Percentiles rank a stretch among this genome's conserved stretches.
These are phyloP conservation scores for Articulospora tetracladia DNA, from an alignment of 495 filamentous ascomycete genomes.

Conservation along the genomic window DNA sequence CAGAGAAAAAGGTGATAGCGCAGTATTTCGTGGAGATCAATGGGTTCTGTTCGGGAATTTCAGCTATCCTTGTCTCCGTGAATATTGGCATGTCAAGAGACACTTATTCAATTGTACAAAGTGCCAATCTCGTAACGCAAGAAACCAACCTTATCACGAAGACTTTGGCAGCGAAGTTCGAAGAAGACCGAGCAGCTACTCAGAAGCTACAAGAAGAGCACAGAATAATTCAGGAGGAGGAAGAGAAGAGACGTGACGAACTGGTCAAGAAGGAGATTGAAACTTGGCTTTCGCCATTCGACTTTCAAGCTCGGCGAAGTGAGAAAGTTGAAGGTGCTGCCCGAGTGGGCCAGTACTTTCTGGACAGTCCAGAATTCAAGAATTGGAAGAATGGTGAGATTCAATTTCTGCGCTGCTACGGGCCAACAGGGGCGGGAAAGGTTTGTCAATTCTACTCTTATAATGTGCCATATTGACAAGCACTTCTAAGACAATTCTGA, in stretches of 20 bases:
- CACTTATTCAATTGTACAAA: neutral
- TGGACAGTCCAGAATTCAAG: slow-evolving; percentile 21
- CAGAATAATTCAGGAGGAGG: neutral
- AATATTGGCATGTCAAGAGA: neutral
- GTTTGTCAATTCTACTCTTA: neutral
- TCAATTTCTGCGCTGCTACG: slow-evolving; percentile 22
- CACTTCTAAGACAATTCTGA: slow-evolving; percentile 19
- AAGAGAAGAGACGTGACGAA: neutral
- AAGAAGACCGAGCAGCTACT: neutral
- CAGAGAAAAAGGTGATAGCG: slow-evolving; percentile 10
- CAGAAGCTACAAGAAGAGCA: neutral
- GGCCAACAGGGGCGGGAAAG: slow-evolving; percentile 25
- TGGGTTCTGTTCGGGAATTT: slow-evolving; percentile 2
- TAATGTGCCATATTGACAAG: neutral
- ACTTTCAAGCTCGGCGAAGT: slow-evolving; percentile 18
- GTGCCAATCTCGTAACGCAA: neutral
- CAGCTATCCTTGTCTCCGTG: neutral
- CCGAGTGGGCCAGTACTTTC: slow-evolving; percentile 9
- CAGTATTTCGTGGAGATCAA: slow-evolving; percentile 1
- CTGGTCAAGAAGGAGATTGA: slow-evolving; percentile 12
- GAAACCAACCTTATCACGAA: neutral
- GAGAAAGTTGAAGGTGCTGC: slow-evolving; percentile 11
- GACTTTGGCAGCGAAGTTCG: neutral
- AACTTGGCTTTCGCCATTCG: slow-evolving; percentile 12
- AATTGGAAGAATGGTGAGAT: slow-evolving; percentile 18